Evolutionary conservation across 805 yeast species (phyloP), one percentile per base, ranked within the genome.

Genomic region (Lachancea thermotolerans): DNA sequence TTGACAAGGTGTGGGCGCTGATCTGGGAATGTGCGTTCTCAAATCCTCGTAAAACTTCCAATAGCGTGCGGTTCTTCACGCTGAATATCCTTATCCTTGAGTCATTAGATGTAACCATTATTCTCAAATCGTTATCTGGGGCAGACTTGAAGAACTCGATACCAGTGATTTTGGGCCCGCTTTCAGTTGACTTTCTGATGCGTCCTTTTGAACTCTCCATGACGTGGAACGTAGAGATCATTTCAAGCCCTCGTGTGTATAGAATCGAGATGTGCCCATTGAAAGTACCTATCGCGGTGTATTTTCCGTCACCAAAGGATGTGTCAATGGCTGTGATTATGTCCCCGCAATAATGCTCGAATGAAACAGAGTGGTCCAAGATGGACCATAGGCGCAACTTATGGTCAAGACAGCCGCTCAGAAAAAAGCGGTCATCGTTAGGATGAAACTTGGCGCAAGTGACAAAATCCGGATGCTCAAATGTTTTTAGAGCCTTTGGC

Each of bases 381-480:
- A 90, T 81, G 1, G 91, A 83, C 95, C 96, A 87, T n/a, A 90
- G 62, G 45, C 95, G 67, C 14, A 86, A 72, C 17, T 75, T 70
- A 47, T 83, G 82, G 56, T 88, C 95, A 50, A 89, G 67, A 42
- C 91, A 83, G 5, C 95, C 91, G 51, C 89, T 81, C 2, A 84
- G 60, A 60, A 90, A 87, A 59, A 90, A 90, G 18, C 97, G 65
- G 59, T 90, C 96, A 64, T 90, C 97, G 1, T 68, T 68, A 1
- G 93, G 95, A 57, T 86, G 95, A 62, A 90, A 90, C 41, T 73
- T 75, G 2, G 85, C 85, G 9, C 82, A 70, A 0, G 96, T 84
- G 2, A 88, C 95, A 62, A 87, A 83, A 60, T 87, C 95, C n/a
- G 79, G 74, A 58, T 87, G 90, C 10, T 64, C 60, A 55, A 85